Evolutionary conservation across 495 filamentous ascomycete genomes (phyloP).

Genomic region (Hypomontagnella monticulosa): DNA sequence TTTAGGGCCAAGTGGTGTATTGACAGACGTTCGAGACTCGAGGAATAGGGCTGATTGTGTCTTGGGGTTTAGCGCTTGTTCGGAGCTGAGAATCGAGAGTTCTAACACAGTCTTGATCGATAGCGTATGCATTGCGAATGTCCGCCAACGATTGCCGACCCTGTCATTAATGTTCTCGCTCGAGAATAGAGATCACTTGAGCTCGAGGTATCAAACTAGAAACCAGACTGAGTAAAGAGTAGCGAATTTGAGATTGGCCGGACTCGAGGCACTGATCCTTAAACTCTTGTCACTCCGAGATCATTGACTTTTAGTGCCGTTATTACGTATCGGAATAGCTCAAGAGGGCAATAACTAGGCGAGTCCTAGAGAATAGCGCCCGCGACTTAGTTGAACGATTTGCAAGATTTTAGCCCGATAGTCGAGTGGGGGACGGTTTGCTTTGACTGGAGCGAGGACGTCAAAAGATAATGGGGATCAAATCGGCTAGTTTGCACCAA

Average conservation of each 20-base stretch:
- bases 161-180: not conserved
- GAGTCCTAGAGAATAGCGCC: conserved; percentile 29
- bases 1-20: not conserved
- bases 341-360: conserved; percentile 14
- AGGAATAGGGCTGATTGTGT: conserved; percentile 4
- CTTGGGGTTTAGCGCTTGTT: conserved; percentile 6
- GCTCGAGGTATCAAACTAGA: too few species aligned
- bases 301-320: conserved; percentile 25
- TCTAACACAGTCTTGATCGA: not conserved
- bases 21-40: not conserved
- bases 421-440: conserved; percentile 25
- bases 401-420: conserved; percentile 16
- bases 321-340: conserved; percentile 34
- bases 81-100: conserved; percentile 8
- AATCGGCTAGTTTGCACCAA: conserved; percentile 25
- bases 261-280: conserved; percentile 1
- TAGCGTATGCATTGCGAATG: not conserved
- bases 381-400: conserved; percentile 20
- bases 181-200: not conserved
- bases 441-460: conserved; percentile 11
- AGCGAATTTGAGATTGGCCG: too few species aligned
- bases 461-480: conserved; percentile 8
- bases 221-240: too few species aligned
- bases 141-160: not conserved
- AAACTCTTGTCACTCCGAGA: conserved; percentile 18